A percentile compares a stretch with the other conserved stretches of the same genome.
Conservation (phyloP, 2,329 filamentous ascomycete species). For the Pseudocercospora fuligena region DNA sequence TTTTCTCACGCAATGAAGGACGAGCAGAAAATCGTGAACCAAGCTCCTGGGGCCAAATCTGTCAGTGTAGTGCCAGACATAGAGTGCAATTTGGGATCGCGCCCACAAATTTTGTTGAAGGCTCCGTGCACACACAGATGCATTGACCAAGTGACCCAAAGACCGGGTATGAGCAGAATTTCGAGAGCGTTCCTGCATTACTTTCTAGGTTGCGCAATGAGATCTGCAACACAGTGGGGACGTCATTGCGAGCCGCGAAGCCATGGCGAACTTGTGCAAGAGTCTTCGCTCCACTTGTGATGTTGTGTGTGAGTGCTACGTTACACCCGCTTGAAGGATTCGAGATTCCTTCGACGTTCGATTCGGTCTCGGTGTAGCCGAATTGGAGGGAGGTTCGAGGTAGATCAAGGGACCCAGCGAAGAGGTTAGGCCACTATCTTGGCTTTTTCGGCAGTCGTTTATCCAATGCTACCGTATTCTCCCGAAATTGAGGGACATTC, state of each 20-base stretch:
- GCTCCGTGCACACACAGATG: slow-evolving; percentile 3
- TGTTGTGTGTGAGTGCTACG: slow-evolving; percentile 28
- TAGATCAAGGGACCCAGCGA: slow-evolving; percentile 5
- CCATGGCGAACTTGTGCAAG: slow-evolving; percentile 30
- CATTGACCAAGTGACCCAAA: slow-evolving; percentile 28
- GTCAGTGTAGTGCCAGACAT: neutral
- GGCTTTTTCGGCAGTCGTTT: slow-evolving; percentile 6
- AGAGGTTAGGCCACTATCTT: slow-evolving; percentile 7
- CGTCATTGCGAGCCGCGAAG: slow-evolving; percentile 27
- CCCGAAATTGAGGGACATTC: slow-evolving; percentile 7
- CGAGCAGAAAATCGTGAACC: neutral
- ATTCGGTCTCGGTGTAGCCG: slow-evolving; percentile 28
- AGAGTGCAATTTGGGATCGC: neutral
- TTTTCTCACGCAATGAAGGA: slow-evolving; percentile 2
- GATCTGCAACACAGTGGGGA: slow-evolving; percentile 29
- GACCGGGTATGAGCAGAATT: slow-evolving; percentile 25
- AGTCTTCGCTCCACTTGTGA: slow-evolving; percentile 31
- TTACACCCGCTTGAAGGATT: slow-evolving; percentile 32
- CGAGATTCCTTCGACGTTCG: slow-evolving; percentile 23
- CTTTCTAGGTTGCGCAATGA: slow-evolving; percentile 36
- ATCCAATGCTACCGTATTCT: neutral
- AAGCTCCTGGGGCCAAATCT: neutral
- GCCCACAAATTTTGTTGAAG: neutral
- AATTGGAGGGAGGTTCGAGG: slow-evolving; percentile 23
- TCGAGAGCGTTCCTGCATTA: slow-evolving; percentile 40